A percentile compares a stretch with the other conserved stretches of the same genome.
Evolutionary conservation across 164 flowering plant genomes (phyloP).

Genomic region (Aristolochia fimbriata): DNA sequence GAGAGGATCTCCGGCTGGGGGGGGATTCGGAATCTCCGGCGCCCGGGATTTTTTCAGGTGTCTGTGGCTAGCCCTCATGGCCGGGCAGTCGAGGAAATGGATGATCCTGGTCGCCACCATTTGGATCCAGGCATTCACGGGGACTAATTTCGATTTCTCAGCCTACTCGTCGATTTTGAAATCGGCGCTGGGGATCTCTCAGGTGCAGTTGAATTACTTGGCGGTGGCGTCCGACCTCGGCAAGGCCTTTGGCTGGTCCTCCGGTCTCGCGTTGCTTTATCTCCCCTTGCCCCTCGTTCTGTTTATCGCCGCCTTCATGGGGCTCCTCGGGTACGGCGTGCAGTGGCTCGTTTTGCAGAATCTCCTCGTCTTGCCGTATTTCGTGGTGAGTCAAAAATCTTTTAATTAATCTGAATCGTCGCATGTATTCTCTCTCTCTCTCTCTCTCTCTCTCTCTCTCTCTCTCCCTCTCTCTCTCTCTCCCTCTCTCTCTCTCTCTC

Average conservation of each 20-base stretch:
- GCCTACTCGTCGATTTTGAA: conserved; percentile 71
- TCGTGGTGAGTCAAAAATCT: conserved; percentile 57
- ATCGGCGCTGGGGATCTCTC: conserved; percentile 64
- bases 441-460: not conserved
- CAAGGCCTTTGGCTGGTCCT: conserved; percentile 87
- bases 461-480: not conserved
- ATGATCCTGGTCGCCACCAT: conserved; percentile 79
- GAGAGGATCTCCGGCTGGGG: not conserved
- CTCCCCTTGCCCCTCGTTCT: conserved; percentile 58
- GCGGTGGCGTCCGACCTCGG: conserved; percentile 93
- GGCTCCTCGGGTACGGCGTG: conserved; percentile 66
- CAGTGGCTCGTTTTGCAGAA: conserved; percentile 69
- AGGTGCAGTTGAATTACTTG: conserved; percentile 76
- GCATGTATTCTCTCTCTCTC: no score
- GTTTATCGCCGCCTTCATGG: conserved; percentile 70
- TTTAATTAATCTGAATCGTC: no score
- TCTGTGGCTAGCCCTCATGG: conserved; percentile 23
- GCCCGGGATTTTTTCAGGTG: not conserved
- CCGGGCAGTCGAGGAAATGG: conserved; percentile 81
- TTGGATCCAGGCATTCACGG: conserved; percentile 96
- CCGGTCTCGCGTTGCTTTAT: conserved; percentile 68
- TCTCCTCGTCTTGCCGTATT: conserved; percentile 61
- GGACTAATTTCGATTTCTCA: conserved; percentile 94
- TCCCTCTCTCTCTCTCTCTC: not conserved
- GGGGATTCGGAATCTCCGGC: not conserved